These are phyloP conservation scores for Microbotryum lychnidis-dioicae DNA, from an alignment of 1,284 basidiomycete species.

Conservation along the genomic window DNA sequence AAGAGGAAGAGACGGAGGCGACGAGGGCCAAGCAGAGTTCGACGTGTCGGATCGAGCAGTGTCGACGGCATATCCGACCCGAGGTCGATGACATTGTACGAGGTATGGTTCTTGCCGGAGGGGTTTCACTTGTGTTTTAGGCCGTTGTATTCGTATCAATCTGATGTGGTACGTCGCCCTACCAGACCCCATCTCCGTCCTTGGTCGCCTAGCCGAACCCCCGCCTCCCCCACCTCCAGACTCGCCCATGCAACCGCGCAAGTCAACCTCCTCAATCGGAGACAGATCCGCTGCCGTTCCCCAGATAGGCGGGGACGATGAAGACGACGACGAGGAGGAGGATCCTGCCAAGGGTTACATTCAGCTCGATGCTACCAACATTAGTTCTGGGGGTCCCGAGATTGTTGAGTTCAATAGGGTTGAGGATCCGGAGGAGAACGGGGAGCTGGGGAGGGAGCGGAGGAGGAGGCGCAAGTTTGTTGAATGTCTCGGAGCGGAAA, in stretches of 20 bases:
- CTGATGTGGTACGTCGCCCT: background rate
- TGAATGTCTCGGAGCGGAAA: conserved; percentile 29
- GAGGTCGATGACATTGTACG: conserved; percentile 63
- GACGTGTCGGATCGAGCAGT: conserved; percentile 38
- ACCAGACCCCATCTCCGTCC: conserved; percentile 27
- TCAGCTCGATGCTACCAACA: conserved; percentile 15
- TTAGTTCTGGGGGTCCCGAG: conserved; percentile 8
- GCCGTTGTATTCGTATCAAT: too few species aligned
- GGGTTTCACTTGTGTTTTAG: background rate
- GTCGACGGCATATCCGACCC: conserved; percentile 50
- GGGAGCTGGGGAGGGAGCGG: conserved; percentile 26
- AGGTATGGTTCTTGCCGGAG: conserved; percentile 46
- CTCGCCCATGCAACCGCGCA: background rate
- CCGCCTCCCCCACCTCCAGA: conserved; percentile 1
- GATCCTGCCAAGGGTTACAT: conserved; percentile 22
- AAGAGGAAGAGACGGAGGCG: background rate
- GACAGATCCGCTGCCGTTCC: conserved; percentile 40
- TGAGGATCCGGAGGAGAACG: conserved; percentile 16
- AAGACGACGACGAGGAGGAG: conserved; percentile 8
- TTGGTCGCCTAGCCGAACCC: conserved; percentile 18
- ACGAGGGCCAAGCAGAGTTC: background rate
- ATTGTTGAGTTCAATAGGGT: conserved; percentile 21
- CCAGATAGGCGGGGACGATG: background rate
- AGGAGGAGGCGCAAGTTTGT: conserved; percentile 32
- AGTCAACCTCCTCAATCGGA: conserved; percentile 53